Base-by-base conservation (phyloP, 345 rosid genomes). In the Gynandropsis gynandra region DNA sequence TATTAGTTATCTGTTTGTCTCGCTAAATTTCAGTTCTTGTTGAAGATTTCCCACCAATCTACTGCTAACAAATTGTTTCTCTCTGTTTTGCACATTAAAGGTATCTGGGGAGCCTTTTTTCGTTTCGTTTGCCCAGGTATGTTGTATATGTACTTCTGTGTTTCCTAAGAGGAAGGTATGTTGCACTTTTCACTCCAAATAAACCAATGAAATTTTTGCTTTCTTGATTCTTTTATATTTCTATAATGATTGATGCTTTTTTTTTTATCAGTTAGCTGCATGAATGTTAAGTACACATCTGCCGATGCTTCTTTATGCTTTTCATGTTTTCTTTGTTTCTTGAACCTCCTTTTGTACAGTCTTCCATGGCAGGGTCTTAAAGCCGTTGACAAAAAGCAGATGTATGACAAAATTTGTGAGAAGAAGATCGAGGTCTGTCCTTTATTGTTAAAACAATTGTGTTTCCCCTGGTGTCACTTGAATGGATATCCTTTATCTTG, bases 291-390 rank as follows among this genome's bases (percentile, higher is more conserved):
- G 1, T 6, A 24, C 29, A 24, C 2, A 2, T 24, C 29, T 24
- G 2, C 29, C 5, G 29, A 24, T 24, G 29, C 4, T 24, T 24
- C 2, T 24, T 24, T 24, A 24, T 24, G 29, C 2, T 2, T 24
- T 24, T 24, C 29, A 24, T 24, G 61, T 59, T 32, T 59, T 51
- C 53, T 35, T 44, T 0, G 33, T 42, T 18, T 60, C 48, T 45
- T 48, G 62, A 42, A 42, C 58, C 47, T 58, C 8, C 16, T 73
- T 52, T 66, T 65, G 9, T 42, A 29, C 66, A 87, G 95, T 74
- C 87, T 87, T 60, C 96, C 96, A 19, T 87, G 95, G 96, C 96
- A 84, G 76, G 96, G 96, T 38, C 62, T 84, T 43, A 84, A 87
- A 72, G 94, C 88, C 46, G 85, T 82, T 50, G 83, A 87, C 36